Evolutionary conservation across 2,329 filamentous ascomycete genomes (phyloP).

Genomic region (Graphilbum ipis-grandicollis): DNA sequence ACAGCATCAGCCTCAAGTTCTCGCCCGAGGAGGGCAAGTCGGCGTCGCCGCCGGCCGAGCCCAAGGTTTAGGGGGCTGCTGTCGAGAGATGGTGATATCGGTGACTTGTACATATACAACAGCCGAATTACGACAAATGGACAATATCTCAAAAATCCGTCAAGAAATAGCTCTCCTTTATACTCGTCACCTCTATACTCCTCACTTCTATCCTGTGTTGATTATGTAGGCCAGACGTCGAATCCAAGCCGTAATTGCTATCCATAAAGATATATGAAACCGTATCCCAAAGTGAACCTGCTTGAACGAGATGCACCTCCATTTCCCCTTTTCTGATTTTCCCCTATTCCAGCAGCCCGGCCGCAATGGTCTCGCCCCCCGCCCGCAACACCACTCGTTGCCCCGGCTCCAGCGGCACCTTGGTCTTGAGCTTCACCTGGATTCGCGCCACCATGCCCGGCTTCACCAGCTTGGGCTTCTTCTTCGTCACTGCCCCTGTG

Average conservation of each 20-base stretch:
- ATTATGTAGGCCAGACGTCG: too few relatives aligned
- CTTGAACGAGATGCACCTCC: too few relatives aligned
- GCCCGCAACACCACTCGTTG: conserved; percentile 66
- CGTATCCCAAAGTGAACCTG: not conserved
- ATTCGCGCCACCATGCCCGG: conserved; percentile 64
- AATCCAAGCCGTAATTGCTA: not conserved
- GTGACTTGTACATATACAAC: too few relatives aligned
- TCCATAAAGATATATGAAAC: not conserved
- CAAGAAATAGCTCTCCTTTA: too few relatives aligned
- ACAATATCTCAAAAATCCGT: too few relatives aligned
- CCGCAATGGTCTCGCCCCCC: conserved; percentile 70
- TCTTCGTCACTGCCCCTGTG: conserved; percentile 59
- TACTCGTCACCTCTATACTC: too few relatives aligned
- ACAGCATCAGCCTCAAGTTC: conserved; percentile 81
- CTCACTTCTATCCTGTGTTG: too few relatives aligned
- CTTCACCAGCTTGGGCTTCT: conserved; percentile 69
- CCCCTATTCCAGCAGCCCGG: conserved; percentile 62
- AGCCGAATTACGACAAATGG: too few relatives aligned
- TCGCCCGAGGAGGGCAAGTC: conserved; percentile 28
- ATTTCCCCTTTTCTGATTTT: not conserved
- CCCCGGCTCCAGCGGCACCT: conserved; percentile 64
- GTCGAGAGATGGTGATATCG: too few relatives aligned
- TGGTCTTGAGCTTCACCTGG: conserved; percentile 52
- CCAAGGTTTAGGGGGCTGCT: not conserved
- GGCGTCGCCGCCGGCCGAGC: not conserved